Conservation (phyloP, 352 stramenopile species). For the Phytophthora meadii region DNA sequence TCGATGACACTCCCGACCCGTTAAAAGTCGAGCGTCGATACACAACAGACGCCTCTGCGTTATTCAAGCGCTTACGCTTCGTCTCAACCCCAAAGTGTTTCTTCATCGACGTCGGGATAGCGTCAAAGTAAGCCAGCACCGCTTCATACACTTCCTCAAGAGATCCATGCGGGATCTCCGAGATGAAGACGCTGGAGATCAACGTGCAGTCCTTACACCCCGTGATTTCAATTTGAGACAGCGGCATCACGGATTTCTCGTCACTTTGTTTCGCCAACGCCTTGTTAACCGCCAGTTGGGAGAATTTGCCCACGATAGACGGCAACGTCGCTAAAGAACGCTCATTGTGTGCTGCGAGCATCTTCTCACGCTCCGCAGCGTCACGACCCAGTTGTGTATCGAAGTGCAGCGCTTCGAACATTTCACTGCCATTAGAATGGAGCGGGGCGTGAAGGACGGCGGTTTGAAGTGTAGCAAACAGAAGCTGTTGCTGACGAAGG, state of each 20-base stretch:
- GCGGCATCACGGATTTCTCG: constrained; percentile 24
- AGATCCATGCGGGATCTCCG: constrained; percentile 43
- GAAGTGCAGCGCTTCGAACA: constrained; percentile 44
- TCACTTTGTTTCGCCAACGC: constrained; percentile 9
- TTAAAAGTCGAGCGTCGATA: constrained; percentile 35
- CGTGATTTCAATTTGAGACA: constrained; percentile 42
- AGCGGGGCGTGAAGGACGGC: constrained; percentile 37
- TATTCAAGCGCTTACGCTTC: constrained; percentile 27
- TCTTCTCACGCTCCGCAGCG: constrained; percentile 17
- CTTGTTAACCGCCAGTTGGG: constrained; percentile 30
- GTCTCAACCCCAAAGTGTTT: constrained; percentile 31
- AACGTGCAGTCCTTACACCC: constrained; percentile 37
- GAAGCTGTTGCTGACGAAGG: constrained; percentile 42
- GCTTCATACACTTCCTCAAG: constrained; percentile 34
- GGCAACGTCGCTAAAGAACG: constrained; percentile 31
- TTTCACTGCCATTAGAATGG: constrained; percentile 29
- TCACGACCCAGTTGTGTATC: constrained; percentile 29
- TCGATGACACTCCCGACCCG: constrained; percentile 18
- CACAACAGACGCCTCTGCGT: constrained; percentile 14
- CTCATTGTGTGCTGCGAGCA: constrained; percentile 33
- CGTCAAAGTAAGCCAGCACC: constrained; percentile 35
- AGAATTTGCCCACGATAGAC: constrained; percentile 34
- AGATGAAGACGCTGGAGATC: constrained; percentile 44
- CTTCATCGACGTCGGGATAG: constrained; percentile 35
- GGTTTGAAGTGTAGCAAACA: constrained; percentile 42